A percentile compares a stretch with the other conserved stretches of the same genome.
Conservation (phyloP, 1,139 yeast genomes). For the Debaryomyces nepalensis region DNA sequence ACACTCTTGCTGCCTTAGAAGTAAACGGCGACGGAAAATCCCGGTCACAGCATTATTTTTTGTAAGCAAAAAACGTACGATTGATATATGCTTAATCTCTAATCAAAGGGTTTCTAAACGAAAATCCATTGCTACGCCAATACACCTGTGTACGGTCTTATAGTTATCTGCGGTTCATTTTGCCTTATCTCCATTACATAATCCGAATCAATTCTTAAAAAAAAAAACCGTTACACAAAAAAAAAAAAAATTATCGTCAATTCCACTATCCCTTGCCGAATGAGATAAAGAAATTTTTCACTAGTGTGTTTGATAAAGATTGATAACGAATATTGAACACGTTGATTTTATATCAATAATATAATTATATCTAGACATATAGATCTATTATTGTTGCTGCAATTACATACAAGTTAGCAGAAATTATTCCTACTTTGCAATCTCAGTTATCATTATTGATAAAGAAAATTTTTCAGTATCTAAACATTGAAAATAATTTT, state of each 20-base stretch:
- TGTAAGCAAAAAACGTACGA: too few species aligned
- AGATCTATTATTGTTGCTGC: not conserved
- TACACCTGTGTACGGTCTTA: not conserved
- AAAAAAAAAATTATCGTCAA: slow-evolving; percentile 11
- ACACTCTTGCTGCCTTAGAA: too few species aligned
- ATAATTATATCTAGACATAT: slow-evolving; percentile 1
- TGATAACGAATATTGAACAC: slow-evolving; percentile 2
- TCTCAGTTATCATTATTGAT: slow-evolving; percentile 8
- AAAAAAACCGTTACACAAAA: slow-evolving; percentile 9
- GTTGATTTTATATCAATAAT: not conserved
- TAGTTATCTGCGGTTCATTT: not conserved
- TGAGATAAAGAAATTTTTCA: slow-evolving; percentile 14
- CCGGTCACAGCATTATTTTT: too few species aligned
- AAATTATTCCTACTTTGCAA: not conserved
- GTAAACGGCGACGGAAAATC: too few species aligned
- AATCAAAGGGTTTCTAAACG: not conserved
- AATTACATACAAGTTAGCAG: slow-evolving; percentile 1
- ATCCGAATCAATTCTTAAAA: not conserved
- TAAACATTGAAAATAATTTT: slow-evolving; percentile 6
- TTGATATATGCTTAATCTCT: too few species aligned
- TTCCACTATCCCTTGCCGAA: slow-evolving; percentile 13
- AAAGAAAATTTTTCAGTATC: slow-evolving; percentile 11
- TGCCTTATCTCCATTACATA: slow-evolving; percentile 12
- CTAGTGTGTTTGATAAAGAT: slow-evolving; percentile 1
- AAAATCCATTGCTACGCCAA: not conserved